Evolutionary conservation across 805 yeast genomes (phyloP), one percentile per base, ranked within the genome.

Genomic region (Lipomyces japonicus): DNA sequence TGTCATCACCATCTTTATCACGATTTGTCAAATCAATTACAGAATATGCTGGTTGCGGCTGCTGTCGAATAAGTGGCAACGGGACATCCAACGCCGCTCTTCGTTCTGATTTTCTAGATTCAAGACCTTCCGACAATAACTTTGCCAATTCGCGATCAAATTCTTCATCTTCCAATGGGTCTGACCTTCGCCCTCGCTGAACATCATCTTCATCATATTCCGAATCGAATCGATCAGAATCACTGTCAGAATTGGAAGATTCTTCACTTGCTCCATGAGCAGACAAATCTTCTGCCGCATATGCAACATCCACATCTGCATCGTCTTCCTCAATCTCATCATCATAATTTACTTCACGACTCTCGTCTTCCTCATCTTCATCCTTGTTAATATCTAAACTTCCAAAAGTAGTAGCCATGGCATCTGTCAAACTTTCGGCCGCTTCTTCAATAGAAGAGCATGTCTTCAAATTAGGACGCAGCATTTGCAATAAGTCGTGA

Each of bases 381-480:
- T 9, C 30, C 9, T 44, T 19, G 22, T 14, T 24, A 30, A 44
- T 18, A 3, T 38, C 51, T 35, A 46, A 18, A 14, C 39, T 47
- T 2, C 58, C 58, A 26, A 50, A 56, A 4, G 45, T 40, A 2
- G 14, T 21, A 10, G 53, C 34, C 44, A 48, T 36, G 6, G 46
- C 48, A n/a, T 51, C 52, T 14, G 26, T 61, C 41, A 84, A 64
- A 12, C 62, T 65, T 2, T 57, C 48, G 6, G 76, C 67, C 4
- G 84, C 75, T 32, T 75, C 81, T 35, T 64, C 67, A 31, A 76
- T 57, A 36, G 59, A 70, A 0, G 43, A 55, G 7, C 75, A 67
- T 44, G 76, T 65, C 34, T 63, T 63, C 55, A 73, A 69, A 2
- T 63, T 63, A 7, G 66, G 68, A 12, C 67, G 63, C 1, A 65